Conservation (phyloP, 768 basidiomycete genomes). For the Boletus vermiculosoides region DNA sequence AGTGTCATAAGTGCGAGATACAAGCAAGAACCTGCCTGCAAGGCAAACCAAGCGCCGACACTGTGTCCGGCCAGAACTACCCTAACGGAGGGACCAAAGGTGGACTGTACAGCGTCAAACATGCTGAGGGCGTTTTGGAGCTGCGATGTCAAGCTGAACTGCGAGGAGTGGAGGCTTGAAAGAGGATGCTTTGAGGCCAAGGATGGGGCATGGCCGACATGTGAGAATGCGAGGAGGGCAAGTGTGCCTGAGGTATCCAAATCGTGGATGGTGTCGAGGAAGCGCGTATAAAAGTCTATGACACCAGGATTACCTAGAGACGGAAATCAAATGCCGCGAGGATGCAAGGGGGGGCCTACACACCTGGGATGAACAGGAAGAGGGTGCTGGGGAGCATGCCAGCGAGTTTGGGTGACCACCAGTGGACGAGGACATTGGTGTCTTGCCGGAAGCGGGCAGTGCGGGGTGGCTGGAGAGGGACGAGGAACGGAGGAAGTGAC, state of each 20-base stretch:
- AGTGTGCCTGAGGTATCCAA: constrained; percentile 35
- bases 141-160: constrained; percentile 46
- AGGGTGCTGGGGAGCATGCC: constrained; percentile 29
- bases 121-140: constrained; percentile 55
- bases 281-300: constrained; percentile 64
- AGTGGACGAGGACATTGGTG: constrained; percentile 41
- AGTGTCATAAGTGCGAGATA: background rate
- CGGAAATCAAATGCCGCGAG: background rate
- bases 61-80: constrained; percentile 63
- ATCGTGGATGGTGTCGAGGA: constrained; percentile 52
- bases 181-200: constrained; percentile 19
- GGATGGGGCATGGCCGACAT: constrained; percentile 59
- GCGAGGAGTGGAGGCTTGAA: constrained; percentile 15
- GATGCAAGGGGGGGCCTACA: background rate
- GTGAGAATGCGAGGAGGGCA: constrained; percentile 59
- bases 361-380: constrained; percentile 53
- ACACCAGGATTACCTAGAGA: constrained; percentile 55
- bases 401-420: constrained; percentile 44
- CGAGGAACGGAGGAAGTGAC: constrained; percentile 14
- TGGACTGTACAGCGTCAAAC: constrained; percentile 41
- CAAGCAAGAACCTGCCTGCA: constrained; percentile 46
- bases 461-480: constrained; percentile 3
- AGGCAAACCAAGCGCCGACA: constrained; percentile 67
- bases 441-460: constrained; percentile 9
- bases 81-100: constrained; percentile 35